Evolutionary conservation across 352 stramenopile genomes (phyloP).

Genomic region (Poterioochromonas sp.): DNA sequence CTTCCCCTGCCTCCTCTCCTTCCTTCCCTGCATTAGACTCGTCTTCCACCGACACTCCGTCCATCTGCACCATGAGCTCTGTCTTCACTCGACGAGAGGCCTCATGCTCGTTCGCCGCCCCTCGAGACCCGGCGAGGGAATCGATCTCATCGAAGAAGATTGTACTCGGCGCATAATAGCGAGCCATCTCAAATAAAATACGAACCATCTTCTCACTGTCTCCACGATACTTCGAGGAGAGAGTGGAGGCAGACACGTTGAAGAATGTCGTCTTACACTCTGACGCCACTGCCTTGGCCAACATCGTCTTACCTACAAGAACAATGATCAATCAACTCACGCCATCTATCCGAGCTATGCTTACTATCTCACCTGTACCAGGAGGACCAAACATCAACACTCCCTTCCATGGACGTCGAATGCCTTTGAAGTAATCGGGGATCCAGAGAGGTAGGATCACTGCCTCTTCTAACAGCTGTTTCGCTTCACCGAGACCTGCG

Average conservation of each 20-base stretch:
- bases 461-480: conserved; percentile 81
- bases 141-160: conserved; percentile 99
- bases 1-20: conserved; percentile 25
- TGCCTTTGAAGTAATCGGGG: conserved; percentile 81
- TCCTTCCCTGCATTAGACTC: conserved; percentile 16
- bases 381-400: conserved; percentile 49
- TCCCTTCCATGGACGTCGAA: conserved; percentile 74
- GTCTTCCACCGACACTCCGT: conserved; percentile 63
- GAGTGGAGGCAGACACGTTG: conserved; percentile 71
- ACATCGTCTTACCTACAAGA: conserved; percentile 98
- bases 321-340: too few species aligned
- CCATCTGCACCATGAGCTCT: conserved; percentile 94
- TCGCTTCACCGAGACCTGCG: conserved; percentile 75
- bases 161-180: conserved; percentile 88
- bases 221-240: conserved; percentile 46
- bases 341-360: too few species aligned
- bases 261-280: conserved; percentile 96
- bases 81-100: conserved; percentile 79
- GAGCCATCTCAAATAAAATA: conserved; percentile 95
- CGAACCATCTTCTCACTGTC: conserved; percentile 82
- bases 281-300: conserved; percentile 80
- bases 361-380: too few species aligned
- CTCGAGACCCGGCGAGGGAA: conserved; percentile 77
- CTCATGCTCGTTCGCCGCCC: conserved; percentile 51
- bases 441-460: conserved; percentile 89